Base-by-base conservation (phyloP, 148 eudicot species). In the Fagopyrum tataricum region DNA sequence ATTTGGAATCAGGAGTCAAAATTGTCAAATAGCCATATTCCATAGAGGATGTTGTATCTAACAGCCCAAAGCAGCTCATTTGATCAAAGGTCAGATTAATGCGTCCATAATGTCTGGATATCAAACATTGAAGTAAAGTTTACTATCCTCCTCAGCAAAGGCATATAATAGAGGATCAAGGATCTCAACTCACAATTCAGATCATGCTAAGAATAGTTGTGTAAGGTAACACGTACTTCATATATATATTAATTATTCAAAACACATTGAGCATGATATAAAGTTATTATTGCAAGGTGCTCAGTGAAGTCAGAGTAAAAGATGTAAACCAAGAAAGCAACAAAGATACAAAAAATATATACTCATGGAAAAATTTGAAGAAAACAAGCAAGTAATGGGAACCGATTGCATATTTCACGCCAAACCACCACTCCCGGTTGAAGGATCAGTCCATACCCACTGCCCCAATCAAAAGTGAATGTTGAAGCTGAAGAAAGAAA, bases 141-240 rank as follows among this genome's bases (percentile, higher is more conserved):
- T 37, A 62, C 41, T 62, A 62, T 13, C 68, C n/a, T 1, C 68
- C 68, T 62, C 68, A 31, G 18, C 68, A 62, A 31, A 62, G 43
- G 15, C n/a, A 8, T 18, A 62, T 62, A 13, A 62, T 31, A 62
- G 17, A 62, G 43, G 68, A 62, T 4, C 43, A 31, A 31, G 31
- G 13, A 62, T 31, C 68, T 26, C 42, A 62, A 26, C 26, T 62
- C 42, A 59, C 37, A 23, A 6, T 39, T 10, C 66, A 21, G 42
- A 11, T 62, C 68, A 62, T 10, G 41, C 68, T 26, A 62, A 62
- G 41, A 61, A 62, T 31, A 37, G 15, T 14, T 62, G 42, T 26
- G n/a, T 18, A 26, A 62, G 14, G 31, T 31, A 31, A 62, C 41
- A 31, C 68, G 11, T 62, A 5, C 5, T 10, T 62, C 41, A 31